Percentiles rank a stretch among this genome's conserved stretches.
Conservation (phyloP, 345 rosid genomes). For the Adansonia digitata region DNA sequence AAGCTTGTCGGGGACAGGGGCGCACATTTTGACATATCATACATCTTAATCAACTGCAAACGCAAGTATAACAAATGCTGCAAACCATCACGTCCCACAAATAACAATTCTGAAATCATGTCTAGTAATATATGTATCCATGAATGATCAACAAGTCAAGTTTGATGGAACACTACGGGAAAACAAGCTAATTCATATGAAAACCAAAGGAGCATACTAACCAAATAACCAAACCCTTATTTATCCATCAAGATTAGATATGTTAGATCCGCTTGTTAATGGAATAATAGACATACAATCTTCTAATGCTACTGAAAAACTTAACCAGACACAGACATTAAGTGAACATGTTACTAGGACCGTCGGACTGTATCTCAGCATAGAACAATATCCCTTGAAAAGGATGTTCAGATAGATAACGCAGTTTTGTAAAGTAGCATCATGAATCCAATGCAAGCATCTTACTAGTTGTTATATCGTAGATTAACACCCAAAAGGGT, state of each 20-base stretch:
- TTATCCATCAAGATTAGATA: background rate
- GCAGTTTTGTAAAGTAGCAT: conserved; percentile 9
- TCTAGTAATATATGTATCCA: too few relatives aligned
- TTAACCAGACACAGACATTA: background rate
- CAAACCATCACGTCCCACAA: too few relatives aligned
- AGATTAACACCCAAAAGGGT: background rate
- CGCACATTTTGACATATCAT: too few relatives aligned
- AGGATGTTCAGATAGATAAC: conserved; percentile 10
- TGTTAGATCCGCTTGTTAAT: background rate
- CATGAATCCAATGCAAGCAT: background rate
- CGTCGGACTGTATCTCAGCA: background rate
- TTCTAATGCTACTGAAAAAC: background rate
- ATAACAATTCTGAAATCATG: too few relatives aligned
- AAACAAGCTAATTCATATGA: background rate
- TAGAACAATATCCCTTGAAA: background rate
- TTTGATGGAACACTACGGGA: background rate
- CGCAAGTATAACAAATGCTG: too few relatives aligned
- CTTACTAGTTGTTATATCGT: background rate
- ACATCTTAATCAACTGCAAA: too few relatives aligned
- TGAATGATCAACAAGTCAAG: background rate
- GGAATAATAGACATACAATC: background rate
- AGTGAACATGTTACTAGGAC: background rate
- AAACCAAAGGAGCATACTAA: background rate
- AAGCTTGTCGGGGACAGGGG: too few relatives aligned
- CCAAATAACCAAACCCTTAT: background rate